Evolutionary conservation across 2,329 filamentous ascomycete genomes (phyloP), one percentile per base, ranked within the genome.

Genomic region (Lachnellula occidentalis): DNA sequence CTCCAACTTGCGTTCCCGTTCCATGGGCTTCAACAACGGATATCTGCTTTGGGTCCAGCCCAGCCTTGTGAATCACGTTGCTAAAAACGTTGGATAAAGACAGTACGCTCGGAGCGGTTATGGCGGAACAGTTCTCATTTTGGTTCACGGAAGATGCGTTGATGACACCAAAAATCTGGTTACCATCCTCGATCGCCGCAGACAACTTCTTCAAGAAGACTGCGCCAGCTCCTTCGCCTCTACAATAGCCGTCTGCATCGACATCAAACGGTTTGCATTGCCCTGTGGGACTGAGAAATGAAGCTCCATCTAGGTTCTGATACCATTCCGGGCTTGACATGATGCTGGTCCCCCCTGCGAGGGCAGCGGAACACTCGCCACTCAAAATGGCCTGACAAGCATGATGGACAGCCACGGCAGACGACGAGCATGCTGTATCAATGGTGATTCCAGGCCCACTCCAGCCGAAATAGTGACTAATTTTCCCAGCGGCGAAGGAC

Each of bases 361-460:
- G 27, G 4, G 78, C 60, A 31, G 48, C 49, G 5, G 47, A 24
- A 0, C 65, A 71, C 42, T 75, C 72, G 6, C 72, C 71, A 0
- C 67, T 69, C 4, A 73, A 68, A 1, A 82, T 67, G 27, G 73
- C 76, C 50, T 78, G 74, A 17, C 74, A 74, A 2, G 76, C 79
- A 36, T 78, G 68, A 60, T 82, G 77, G 3, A 82, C 69, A 1
- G 77, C 75, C 3, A 81, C 74, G 15, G 82, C 69, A 48, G 77
- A 78, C 3, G 76, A 77, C 34, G 78, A 81, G 65, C 80, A 83
- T 27, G 78, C 80, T 1, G 80, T 82, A 49, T 82, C 79, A 15
- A 83, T 67, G 0, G 80, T 87, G 65, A 83, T 85, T 22, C 83
- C 87, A 0, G 87, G 87, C 0, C 88, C 88, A 9, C 36, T 50